phyloP scores from a whole-genome alignment of 257 asterid species.

The Nemophila menziesii region DNA sequence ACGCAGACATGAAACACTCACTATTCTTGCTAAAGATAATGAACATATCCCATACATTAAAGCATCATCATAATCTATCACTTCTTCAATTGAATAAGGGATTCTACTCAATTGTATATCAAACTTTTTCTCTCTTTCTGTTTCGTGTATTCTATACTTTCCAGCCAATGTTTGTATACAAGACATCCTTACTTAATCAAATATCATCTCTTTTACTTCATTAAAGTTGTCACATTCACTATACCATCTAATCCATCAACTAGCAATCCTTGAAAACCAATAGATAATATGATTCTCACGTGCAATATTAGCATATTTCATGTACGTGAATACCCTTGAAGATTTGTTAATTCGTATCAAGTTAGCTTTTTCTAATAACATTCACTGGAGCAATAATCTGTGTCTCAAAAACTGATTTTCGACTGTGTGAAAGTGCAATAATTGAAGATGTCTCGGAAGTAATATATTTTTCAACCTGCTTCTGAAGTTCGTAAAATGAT shows the following conservation, averaged over 20 bases:
- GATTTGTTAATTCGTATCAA: constrained; percentile 61
- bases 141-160: constrained; percentile 66
- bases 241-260: constrained; percentile 78
- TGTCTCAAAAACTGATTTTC: constrained; percentile 20
- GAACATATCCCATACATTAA: constrained; percentile 47
- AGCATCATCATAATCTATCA: constrained; percentile 25
- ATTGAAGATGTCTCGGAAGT: constrained; percentile 49
- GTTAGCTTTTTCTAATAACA: constrained; percentile 40
- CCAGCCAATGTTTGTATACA: constrained; percentile 33
- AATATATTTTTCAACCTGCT: constrained; percentile 46
- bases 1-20: constrained; percentile 59
- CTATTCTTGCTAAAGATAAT: constrained; percentile 64
- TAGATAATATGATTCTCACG: constrained; percentile 61
- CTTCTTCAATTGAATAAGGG: constrained; percentile 47
- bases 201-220: constrained; percentile 50
- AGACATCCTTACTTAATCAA: constrained; percentile 58
- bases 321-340: constrained; percentile 47
- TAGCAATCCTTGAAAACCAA: constrained; percentile 75
- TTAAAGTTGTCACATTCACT: constrained; percentile 46
- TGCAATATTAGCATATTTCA: constrained; percentile 51
- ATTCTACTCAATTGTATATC: constrained; percentile 52
- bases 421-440: background rate
- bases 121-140: constrained; percentile 54
- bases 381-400: constrained; percentile 53
- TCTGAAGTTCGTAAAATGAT: constrained; percentile 57